Conservation (phyloP, 768 basidiomycete genomes). For the Mycena capillaripes region DNA sequence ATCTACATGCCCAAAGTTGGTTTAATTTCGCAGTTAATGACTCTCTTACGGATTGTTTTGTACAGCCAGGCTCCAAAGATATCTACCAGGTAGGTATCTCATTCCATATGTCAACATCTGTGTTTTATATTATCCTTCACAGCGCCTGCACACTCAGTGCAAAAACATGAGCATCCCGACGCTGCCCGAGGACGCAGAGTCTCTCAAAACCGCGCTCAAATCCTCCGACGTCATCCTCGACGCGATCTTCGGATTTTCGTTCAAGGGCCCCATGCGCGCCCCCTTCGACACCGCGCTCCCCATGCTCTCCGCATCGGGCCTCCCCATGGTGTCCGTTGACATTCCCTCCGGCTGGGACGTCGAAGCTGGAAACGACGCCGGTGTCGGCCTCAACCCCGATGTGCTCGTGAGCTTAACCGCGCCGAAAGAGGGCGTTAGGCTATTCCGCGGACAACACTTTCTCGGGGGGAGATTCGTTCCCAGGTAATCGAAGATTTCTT, state of each 20-base stretch:
- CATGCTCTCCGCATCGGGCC: slow-evolving; percentile 69
- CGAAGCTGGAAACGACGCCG: slow-evolving; percentile 75
- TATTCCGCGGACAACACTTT: slow-evolving; percentile 88
- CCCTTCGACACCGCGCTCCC: slow-evolving; percentile 88
- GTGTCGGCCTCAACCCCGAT: slow-evolving; percentile 76
- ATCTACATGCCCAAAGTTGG: slow-evolving; percentile 95
- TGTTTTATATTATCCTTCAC: background rate
- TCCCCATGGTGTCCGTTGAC: slow-evolving; percentile 95
- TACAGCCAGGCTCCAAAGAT: slow-evolving; percentile 92
- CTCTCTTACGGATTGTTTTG: slow-evolving; percentile 7
- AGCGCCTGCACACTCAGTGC: slow-evolving; percentile 91
- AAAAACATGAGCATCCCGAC: slow-evolving; percentile 89
- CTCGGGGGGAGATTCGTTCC: slow-evolving; percentile 95
- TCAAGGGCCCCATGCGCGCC: slow-evolving; percentile 88
- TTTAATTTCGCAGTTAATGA: background rate
- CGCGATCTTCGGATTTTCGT: slow-evolving; percentile 98
- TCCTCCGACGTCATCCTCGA: slow-evolving; percentile 90
- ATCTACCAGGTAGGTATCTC: slow-evolving; percentile 78
- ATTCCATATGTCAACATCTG: too few relatives aligned
- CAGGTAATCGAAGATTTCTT: slow-evolving; percentile 64
- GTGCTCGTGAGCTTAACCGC: slow-evolving; percentile 93
- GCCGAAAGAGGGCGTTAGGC: slow-evolving; percentile 89
- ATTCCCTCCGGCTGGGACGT: slow-evolving; percentile 99
- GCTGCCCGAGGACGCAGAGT: slow-evolving; percentile 63
- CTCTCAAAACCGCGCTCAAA: slow-evolving; percentile 64